Conservation (phyloP, 768 basidiomycete genomes). For the Ramaria rubella region DNA sequence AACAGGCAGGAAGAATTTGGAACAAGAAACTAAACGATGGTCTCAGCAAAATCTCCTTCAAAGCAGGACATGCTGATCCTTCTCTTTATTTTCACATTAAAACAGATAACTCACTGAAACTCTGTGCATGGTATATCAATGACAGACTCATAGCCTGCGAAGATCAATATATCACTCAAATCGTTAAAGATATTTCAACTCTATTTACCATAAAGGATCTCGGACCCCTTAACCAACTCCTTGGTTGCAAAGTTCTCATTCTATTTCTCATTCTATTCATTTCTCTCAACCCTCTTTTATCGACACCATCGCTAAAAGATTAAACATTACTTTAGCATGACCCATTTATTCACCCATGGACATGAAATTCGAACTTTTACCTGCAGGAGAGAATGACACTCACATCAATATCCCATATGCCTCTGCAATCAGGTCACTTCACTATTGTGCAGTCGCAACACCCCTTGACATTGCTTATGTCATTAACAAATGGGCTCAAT, state of each 20-base stretch:
- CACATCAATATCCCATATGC: background rate
- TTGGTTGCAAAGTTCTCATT: conserved; percentile 1
- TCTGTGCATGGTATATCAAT: background rate
- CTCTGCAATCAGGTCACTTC: conserved; percentile 15
- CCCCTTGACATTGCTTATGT: conserved; percentile 21
- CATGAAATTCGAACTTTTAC: conserved; percentile 13
- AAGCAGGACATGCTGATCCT: background rate
- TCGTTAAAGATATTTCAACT: background rate
- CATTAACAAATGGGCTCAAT: conserved; percentile 12
- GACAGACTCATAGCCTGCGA: background rate
- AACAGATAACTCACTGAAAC: background rate
- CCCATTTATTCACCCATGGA: conserved; percentile 17
- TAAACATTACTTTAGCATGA: conserved; percentile 14
- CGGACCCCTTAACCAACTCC: background rate
- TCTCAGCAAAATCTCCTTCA: background rate
- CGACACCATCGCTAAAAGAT: conserved; percentile 10
- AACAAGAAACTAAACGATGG: background rate
- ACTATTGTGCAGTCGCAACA: conserved; percentile 18
- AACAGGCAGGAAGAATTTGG: conserved; percentile 13
- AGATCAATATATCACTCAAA: too few relatives aligned
- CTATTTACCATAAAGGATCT: conserved; percentile 3
- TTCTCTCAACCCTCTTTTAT: conserved; percentile 4
- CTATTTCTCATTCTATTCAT: background rate
- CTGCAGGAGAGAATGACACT: background rate
- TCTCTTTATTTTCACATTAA: background rate